Evolutionary conservation across 1,284 basidiomycete species (phyloP).

Genomic region (Ceratobasidium sp.): DNA sequence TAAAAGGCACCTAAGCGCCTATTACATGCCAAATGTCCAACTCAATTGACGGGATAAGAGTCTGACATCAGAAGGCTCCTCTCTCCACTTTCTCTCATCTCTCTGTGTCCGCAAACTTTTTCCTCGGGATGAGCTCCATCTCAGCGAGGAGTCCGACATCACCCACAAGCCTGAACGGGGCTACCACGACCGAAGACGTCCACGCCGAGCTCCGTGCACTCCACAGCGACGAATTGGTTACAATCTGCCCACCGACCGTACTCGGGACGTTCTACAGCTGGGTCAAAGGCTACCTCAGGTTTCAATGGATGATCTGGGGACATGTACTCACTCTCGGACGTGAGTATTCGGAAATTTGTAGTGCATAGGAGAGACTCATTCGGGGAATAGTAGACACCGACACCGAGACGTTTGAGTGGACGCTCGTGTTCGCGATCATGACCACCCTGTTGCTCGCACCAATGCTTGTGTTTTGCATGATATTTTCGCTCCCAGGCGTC

Average conservation of each 20-base stretch:
- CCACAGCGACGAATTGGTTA: slow-evolving; percentile 26
- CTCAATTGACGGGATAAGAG: slow-evolving; percentile 31
- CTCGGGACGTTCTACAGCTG: slow-evolving; percentile 35
- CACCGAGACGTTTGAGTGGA: slow-evolving; percentile 35
- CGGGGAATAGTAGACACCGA: slow-evolving; percentile 26
- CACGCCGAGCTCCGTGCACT: slow-evolving; percentile 25
- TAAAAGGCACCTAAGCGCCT: slow-evolving; percentile 22
- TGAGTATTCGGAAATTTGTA: not conserved
- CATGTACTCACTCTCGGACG: slow-evolving; percentile 22
- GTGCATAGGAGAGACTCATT: slow-evolving; percentile 7
- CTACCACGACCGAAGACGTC: slow-evolving; percentile 25
- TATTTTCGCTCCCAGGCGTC: slow-evolving; percentile 14
- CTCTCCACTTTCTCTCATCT: slow-evolving; percentile 3
- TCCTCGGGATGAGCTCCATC: slow-evolving; percentile 42
- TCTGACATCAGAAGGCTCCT: slow-evolving; percentile 11
- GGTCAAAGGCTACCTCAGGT: slow-evolving; percentile 20
- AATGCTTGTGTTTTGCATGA: slow-evolving; percentile 33
- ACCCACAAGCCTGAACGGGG: not conserved
- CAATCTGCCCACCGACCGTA: slow-evolving; percentile 15
- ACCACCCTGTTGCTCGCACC: slow-evolving; percentile 22
- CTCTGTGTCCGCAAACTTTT: slow-evolving; percentile 37
- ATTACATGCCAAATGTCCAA: not conserved
- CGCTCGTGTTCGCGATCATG: slow-evolving; percentile 32
- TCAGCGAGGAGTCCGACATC: slow-evolving; percentile 39
- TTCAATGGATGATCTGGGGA: slow-evolving; percentile 35